Conservation (phyloP, 805 yeast species). For the Starmerella floricola region DNA sequence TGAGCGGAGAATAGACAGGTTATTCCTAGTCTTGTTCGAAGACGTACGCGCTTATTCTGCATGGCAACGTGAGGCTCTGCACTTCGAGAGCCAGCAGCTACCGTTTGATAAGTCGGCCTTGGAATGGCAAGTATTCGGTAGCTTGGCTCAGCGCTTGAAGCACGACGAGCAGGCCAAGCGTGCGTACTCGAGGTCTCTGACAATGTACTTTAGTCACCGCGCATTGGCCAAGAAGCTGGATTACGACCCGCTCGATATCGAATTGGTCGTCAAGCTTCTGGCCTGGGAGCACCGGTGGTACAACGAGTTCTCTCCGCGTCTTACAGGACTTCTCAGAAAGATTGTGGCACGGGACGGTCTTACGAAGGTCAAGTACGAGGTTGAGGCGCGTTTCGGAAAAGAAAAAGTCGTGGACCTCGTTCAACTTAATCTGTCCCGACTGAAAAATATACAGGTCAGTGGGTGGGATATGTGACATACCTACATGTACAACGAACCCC, state of each 20-base stretch:
- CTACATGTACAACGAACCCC: too few relatives aligned
- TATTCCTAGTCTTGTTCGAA: constrained; percentile 58
- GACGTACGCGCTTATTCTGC: constrained; percentile 62
- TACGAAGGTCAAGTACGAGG: constrained; percentile 46
- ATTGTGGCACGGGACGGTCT: constrained; percentile 67
- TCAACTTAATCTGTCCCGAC: constrained; percentile 20
- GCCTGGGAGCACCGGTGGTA: constrained; percentile 99
- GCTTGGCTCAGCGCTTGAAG: constrained; percentile 71
- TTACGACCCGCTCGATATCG: constrained; percentile 41
- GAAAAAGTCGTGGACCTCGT: constrained; percentile 26
- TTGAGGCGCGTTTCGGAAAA: constrained; percentile 28
- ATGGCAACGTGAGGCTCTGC: constrained; percentile 87
- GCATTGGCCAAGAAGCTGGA: constrained; percentile 63
- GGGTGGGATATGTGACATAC: constrained; percentile 23
- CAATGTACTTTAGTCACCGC: constrained; percentile 65
- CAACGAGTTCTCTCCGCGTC: constrained; percentile 67
- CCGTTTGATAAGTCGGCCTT: constrained; percentile 63
- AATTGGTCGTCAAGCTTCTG: constrained; percentile 58
- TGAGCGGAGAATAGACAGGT: constrained; percentile 68
- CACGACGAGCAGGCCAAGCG: constrained; percentile 73
- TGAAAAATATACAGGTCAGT: constrained; percentile 21
- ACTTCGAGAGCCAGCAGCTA: constrained; percentile 77
- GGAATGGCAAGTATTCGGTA: constrained; percentile 90
- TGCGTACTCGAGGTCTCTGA: constrained; percentile 65
- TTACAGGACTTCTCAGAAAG: constrained; percentile 45